Base-by-base conservation (phyloP, 257 asterid genomes). In the Fraxinus anomala region DNA sequence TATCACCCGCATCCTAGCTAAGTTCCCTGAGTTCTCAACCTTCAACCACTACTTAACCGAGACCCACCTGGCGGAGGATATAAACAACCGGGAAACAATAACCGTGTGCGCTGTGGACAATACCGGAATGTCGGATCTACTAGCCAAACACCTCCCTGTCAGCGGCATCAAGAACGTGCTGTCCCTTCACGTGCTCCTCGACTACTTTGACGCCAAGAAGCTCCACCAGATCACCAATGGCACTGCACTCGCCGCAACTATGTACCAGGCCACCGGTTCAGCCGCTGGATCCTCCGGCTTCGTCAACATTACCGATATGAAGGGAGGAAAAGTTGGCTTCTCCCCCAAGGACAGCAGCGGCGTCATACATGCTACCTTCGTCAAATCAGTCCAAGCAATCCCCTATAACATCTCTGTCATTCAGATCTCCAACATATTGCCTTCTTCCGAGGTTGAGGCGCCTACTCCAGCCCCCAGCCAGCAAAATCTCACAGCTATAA, bases 391-490 rank as follows among this genome's bases (percentile, higher is more conserved):
- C 14, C 80, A 76, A 0, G 82, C 81, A 6, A 73, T 80, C 1
- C 96, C 97, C 1, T 91, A 91, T 82, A 88, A 92, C 82, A 85
- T 91, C 49, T 92, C 97, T 19, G 85, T 92, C 8, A 85, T 92
- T 31, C 96, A 92, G 84, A 91, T 92, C 86, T 91, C 89, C 44
- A 36, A 21, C 40, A 42, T 90, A 16, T 10, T 92, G 51, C 87
- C 88, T 16, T 88, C 92, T 24, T 67, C 88, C 0, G 92, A 84
- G 47, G 97, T 94, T 5, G 91, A 79, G 80, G 97, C 97, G 28
- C 97, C 97, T 66, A 80, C 94, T 1, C 92, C 97, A 0, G 87
- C 76, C 26, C 96, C 94, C 44, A 79, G 82, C 73, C 82, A 77
- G 70, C 79, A 72, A 82, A 92, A 91, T 70, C 77, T 89, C 73